phyloP scores from a whole-genome alignment of 257 asterid genomes.

The Henckelia pumila region DNA sequence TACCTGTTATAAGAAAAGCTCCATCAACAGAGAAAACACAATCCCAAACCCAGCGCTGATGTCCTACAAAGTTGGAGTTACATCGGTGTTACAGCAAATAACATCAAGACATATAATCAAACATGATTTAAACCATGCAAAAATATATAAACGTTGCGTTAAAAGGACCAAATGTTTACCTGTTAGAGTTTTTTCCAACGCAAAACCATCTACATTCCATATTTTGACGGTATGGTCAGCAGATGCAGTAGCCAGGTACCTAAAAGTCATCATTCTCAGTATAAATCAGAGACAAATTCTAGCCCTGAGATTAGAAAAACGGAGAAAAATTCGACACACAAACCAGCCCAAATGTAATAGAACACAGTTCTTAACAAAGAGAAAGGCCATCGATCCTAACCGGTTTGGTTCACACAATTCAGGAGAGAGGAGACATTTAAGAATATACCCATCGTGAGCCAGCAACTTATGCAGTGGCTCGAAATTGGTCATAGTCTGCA shows the following conservation, averaged over 20 bases:
- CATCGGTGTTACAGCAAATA: conserved; percentile 11
- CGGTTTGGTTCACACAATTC: conserved; percentile 89
- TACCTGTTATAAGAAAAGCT: conserved; percentile 91
- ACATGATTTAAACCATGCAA: conserved; percentile 4
- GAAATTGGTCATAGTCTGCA: conserved; percentile 96
- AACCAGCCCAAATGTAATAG: not conserved
- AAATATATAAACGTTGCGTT: not conserved
- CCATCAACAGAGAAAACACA: conserved; percentile 97
- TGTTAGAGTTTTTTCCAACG: conserved; percentile 74
- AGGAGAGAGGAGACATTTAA: conserved; percentile 93
- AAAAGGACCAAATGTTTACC: conserved; percentile 38
- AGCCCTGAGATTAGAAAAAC: not conserved
- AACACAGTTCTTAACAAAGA: conserved; percentile 8
- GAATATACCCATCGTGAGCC: conserved; percentile 90
- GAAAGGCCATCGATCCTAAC: conserved; percentile 34
- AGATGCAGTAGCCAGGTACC: conserved; percentile 94
- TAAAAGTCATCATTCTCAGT: conserved; percentile 24
- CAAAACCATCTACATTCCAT: conserved; percentile 95
- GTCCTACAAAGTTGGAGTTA: conserved; percentile 51
- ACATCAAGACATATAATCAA: not conserved
- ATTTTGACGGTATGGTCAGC: conserved; percentile 88
- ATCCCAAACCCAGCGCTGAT: conserved; percentile 98
- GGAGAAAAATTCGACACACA: not conserved
- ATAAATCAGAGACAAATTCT: not conserved
- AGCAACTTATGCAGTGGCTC: conserved; percentile 97